Conservation (phyloP, 441 rosid species). For the Metrosideros polymorpha region DNA sequence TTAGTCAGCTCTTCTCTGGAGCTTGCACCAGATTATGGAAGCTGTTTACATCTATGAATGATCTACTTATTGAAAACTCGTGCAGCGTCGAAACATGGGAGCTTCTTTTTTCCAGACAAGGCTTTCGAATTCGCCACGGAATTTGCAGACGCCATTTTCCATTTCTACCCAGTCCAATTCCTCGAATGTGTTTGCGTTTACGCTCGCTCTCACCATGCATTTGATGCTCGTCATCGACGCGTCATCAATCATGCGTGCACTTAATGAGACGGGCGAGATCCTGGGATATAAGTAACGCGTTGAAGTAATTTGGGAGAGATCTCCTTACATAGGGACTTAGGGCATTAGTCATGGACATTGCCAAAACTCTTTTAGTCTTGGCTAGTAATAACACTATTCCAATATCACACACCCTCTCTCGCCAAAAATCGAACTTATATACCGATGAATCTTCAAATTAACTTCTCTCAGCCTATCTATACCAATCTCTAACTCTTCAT, state of each 20-base stretch:
- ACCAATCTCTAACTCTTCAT: neutral
- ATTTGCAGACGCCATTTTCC: neutral
- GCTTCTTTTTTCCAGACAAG: neutral
- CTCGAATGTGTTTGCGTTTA: too few species aligned
- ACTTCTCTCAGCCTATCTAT: neutral
- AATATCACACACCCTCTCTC: neutral
- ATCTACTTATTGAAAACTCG: neutral
- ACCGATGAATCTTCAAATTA: neutral
- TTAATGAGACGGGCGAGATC: neutral
- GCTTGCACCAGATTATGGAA: neutral
- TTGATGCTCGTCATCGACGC: neutral
- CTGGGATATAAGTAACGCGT: neutral
- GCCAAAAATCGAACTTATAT: neutral
- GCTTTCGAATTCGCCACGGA: neutral
- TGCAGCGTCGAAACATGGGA: too few species aligned
- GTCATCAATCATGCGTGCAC: neutral
- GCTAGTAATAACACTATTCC: neutral
- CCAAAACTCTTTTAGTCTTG: neutral
- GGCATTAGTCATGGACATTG: neutral
- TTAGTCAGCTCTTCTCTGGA: too few species aligned
- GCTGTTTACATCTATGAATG: neutral
- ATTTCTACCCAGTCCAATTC: neutral
- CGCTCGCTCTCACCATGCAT: neutral
- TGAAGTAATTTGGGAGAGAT: neutral
- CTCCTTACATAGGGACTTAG: neutral